Conservation (phyloP, 805 yeast genomes). For the Saccharomycopsis sp. region DNA sequence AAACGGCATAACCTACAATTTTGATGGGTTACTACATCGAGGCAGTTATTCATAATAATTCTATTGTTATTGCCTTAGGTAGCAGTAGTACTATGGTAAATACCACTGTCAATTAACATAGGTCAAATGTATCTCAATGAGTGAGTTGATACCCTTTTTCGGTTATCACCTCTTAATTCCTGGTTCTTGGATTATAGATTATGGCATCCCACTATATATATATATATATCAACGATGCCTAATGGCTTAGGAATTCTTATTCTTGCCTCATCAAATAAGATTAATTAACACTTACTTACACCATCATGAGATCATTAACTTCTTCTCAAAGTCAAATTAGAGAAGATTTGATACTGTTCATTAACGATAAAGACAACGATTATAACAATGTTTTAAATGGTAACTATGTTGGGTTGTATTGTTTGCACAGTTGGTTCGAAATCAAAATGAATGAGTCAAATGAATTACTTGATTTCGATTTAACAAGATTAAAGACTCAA, state of each 20-base stretch:
- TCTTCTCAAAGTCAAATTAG: slow-evolving; percentile 11
- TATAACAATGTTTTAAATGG: slow-evolving; percentile 21
- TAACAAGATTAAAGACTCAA: slow-evolving; percentile 18
- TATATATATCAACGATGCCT: not conserved
- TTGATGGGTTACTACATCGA: no score
- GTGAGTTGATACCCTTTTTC: not conserved
- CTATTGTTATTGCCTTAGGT: no score
- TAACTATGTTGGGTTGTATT: slow-evolving; percentile 21
- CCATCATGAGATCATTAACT: slow-evolving; percentile 19
- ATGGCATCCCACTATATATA: not conserved
- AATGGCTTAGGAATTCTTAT: not conserved
- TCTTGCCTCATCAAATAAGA: not conserved
- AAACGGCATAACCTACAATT: no score
- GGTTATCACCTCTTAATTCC: not conserved
- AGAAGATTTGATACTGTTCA: slow-evolving; percentile 14
- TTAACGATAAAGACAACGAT: slow-evolving; percentile 17
- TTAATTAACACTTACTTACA: not conserved
- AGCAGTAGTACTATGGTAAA: no score
- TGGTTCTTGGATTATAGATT: not conserved
- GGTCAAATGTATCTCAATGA: not conserved
- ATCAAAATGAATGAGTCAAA: slow-evolving; percentile 8
- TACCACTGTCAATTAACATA: slow-evolving; percentile 1
- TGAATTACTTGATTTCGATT: slow-evolving; percentile 15
- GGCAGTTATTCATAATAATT: no score
- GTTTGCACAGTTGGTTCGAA: slow-evolving; percentile 19